Percentiles rank a stretch among this genome's conserved stretches.
phyloP scores from a whole-genome alignment of 306 rosid genomes.

The Acacia acuminata region DNA sequence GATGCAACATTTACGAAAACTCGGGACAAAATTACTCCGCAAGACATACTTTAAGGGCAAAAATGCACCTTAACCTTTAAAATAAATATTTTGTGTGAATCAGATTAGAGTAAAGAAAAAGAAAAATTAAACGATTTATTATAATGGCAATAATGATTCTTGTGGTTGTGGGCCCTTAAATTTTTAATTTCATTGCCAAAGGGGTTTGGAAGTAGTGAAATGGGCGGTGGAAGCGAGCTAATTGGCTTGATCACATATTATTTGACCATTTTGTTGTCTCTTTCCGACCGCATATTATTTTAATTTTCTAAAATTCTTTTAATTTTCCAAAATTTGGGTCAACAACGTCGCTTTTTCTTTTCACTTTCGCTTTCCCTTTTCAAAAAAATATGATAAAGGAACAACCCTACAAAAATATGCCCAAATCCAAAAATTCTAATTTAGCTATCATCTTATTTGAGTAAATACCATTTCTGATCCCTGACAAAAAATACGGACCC shows the following conservation, averaged over 20 bases:
- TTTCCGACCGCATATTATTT: background rate
- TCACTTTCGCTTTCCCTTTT: background rate
- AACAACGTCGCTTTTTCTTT: background rate
- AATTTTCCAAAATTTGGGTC: background rate
- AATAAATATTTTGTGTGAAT: background rate
- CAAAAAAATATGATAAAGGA: too few relatives aligned
- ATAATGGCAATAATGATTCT: background rate
- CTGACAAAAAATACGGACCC: too few relatives aligned
- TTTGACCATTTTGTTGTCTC: background rate
- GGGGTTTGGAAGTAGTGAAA: background rate
- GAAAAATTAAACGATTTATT: background rate
- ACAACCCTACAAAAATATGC: too few relatives aligned
- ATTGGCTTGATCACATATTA: too few relatives aligned
- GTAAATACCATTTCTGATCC: too few relatives aligned
- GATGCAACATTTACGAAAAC: too few relatives aligned
- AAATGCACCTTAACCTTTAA: too few relatives aligned
- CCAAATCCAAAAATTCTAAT: too few relatives aligned
- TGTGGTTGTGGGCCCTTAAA: background rate
- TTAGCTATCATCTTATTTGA: too few relatives aligned
- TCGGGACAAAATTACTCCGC: too few relatives aligned
- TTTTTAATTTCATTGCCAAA: background rate
- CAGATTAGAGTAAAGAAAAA: too few relatives aligned
- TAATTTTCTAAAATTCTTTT: background rate
- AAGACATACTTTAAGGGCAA: too few relatives aligned
- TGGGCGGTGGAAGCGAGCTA: background rate